Base-by-base conservation (phyloP, 208 protist genomes). In the Spongospora subterranea region DNA sequence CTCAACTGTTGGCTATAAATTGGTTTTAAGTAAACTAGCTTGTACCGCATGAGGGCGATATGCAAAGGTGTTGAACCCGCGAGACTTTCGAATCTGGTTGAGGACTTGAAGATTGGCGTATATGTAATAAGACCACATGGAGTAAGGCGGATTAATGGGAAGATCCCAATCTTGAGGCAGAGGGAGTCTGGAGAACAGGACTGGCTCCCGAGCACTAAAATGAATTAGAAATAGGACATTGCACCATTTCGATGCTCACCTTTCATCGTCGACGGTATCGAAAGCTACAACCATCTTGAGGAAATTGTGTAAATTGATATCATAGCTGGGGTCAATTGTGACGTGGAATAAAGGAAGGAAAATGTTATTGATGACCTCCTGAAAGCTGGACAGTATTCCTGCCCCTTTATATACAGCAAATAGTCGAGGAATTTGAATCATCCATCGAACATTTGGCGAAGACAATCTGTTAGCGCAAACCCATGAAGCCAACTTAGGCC, bases 301-400 rank as follows among this genome's bases (percentile, higher is more conserved):
- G 91, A 99, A 98, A 91, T 97, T 94, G 93, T 98, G 95, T 41
- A 99, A 91, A 35, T 98, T 96, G 17, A 98, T 98, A 94, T 99
- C 95, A 88, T 96, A 95, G 0, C 92, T 92, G 1, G 98, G 98
- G 93, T 99, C 95, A 38, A 89, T 45, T 0, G 98, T 98, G 39
- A 97, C 98, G 90, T 99, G 97, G 94, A 99, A 99, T 0, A 99
- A 95, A 1, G 98, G 99, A 89, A 96, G 92, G 93, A 99, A 99
- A 45, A 99, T 91, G 66, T 94, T 93, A 32, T 64, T 94, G 20
- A 99, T 92, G 88, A 99, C 96, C 89, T 99, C 95, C 35, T 97
- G 94, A 93, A 99, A 99, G 91, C 92, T 98, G 40, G n/a, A 46
- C 39, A 95, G 29, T 29, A n/a, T 40, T n/a, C 91, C 89, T 20